These are phyloP conservation scores for Apiotrichum domesticum DNA, from an alignment of 1,284 basidiomycete genomes.

Conservation along the genomic window DNA sequence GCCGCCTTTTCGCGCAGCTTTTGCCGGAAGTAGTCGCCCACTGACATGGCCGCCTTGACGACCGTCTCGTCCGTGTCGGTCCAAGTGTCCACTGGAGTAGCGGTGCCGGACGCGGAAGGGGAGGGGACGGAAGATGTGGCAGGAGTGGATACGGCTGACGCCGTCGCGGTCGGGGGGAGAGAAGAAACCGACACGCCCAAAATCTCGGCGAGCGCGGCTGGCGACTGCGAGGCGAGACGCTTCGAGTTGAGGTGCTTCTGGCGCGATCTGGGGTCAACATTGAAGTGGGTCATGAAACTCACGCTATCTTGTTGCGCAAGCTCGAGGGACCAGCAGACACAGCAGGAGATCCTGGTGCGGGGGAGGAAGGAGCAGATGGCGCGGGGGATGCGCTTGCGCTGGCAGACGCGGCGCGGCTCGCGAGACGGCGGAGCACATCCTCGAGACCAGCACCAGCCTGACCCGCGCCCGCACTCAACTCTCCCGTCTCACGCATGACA, in stretches of 20 bases:
- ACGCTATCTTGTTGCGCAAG: constrained; percentile 41
- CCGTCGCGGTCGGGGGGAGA: constrained; percentile 22
- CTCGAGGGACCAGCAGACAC: constrained; percentile 23
- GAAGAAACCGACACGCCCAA: constrained; percentile 42
- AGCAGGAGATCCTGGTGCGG: constrained; percentile 15
- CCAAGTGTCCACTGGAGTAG: neutral
- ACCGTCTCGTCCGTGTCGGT: constrained; percentile 30
- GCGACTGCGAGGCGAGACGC: constrained; percentile 39
- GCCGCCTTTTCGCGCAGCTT: constrained; percentile 44
- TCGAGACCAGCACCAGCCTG: constrained; percentile 44
- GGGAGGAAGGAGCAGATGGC: constrained; percentile 14
- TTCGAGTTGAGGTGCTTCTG: constrained; percentile 42
- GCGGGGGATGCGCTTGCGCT: constrained; percentile 20
- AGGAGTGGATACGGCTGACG: constrained; percentile 11
- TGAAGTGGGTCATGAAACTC: constrained; percentile 16
- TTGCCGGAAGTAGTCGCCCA: constrained; percentile 45
- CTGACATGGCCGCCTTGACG: constrained; percentile 36
- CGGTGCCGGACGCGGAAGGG: constrained; percentile 10
- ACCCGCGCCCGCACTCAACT: constrained; percentile 38
- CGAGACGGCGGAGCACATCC: constrained; percentile 41
- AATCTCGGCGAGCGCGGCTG: constrained; percentile 47
- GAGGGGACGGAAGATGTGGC: constrained; percentile 21
- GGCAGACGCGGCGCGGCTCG: constrained; percentile 13
- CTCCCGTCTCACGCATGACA: constrained; percentile 43
- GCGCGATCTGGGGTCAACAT: constrained; percentile 33